phyloP scores from a whole-genome alignment of 257 asterid species.

The Misopates orontium region DNA sequence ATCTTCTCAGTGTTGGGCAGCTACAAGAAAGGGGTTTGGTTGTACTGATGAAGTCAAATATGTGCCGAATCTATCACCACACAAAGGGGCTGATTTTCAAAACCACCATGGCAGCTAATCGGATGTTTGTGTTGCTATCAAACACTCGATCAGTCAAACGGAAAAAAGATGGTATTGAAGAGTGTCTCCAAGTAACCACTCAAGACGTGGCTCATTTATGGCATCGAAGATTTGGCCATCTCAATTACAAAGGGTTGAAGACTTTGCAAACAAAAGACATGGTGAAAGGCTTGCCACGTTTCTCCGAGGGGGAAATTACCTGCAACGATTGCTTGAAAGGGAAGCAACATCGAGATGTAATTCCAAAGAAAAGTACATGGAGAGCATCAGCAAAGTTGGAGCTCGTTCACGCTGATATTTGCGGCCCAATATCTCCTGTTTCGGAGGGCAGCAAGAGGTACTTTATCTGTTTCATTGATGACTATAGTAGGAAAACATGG shows the following conservation, averaged over 20 bases:
- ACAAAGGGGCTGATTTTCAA: background rate
- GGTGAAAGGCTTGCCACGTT: background rate
- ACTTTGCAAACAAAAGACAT: background rate
- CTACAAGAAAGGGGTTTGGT: background rate
- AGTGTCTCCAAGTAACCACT: background rate
- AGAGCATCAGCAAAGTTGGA: background rate
- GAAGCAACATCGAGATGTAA: background rate
- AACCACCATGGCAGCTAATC: background rate
- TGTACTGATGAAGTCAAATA: background rate
- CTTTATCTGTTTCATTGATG: slow-evolving; percentile 19
- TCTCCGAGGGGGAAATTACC: background rate
- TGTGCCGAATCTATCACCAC: background rate
- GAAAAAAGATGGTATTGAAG: background rate
- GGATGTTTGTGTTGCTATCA: background rate
- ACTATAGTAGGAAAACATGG: too few species aligned
- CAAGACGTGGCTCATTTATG: background rate
- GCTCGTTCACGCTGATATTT: slow-evolving; percentile 17
- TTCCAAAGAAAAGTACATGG: background rate
- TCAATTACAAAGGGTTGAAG: background rate
- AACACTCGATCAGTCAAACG: background rate
- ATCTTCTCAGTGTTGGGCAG: background rate
- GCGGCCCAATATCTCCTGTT: slow-evolving; percentile 8
- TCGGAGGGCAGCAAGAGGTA: slow-evolving; percentile 2
- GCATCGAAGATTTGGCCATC: slow-evolving; percentile 9
- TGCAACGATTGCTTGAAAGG: background rate